Percentiles rank a stretch among this genome's conserved stretches.
phyloP scores from a whole-genome alignment of 2,329 filamentous ascomycete species.

The Nectriaceae sp. region DNA sequence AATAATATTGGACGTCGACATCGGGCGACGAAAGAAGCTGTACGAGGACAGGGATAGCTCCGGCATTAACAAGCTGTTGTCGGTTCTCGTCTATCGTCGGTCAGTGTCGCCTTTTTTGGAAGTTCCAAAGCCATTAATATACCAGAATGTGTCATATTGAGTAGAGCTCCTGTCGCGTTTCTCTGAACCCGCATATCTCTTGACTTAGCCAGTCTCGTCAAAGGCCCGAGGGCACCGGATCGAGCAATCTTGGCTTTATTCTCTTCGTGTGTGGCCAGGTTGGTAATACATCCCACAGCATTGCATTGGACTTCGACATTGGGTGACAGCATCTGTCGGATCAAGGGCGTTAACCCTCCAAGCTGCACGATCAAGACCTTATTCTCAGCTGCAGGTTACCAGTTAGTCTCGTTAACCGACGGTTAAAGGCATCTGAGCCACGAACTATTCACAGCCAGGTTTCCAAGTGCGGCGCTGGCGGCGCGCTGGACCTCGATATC shows the following conservation, averaged over 20 bases:
- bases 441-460: slow-evolving; percentile 95
- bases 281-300: slow-evolving; percentile 97
- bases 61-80: slow-evolving; percentile 94
- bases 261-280: slow-evolving; percentile 95
- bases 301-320: slow-evolving; percentile 99
- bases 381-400: slow-evolving; percentile 75
- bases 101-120: slow-evolving; percentile 19
- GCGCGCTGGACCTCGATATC: slow-evolving; percentile 98
- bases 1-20: slow-evolving; percentile 99
- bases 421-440: slow-evolving; percentile 1
- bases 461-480: slow-evolving; percentile 92
- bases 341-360: slow-evolving; percentile 85
- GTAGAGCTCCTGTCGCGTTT: slow-evolving; percentile 91
- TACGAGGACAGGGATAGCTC: slow-evolving; percentile 96
- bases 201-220: slow-evolving; percentile 92
- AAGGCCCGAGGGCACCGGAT: slow-evolving; percentile 86
- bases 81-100: slow-evolving; percentile 80
- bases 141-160: slow-evolving; percentile 99
- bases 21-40: slow-evolving; percentile 90
- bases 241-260: slow-evolving; percentile 99
- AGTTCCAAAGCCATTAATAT: slow-evolving; percentile 33
- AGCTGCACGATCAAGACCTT: slow-evolving; percentile 95
- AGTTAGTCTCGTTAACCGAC: slow-evolving; percentile 42
- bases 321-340: slow-evolving; percentile 95
- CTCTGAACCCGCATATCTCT: slow-evolving; percentile 98